Evolutionary conservation across 345 rosid species (phyloP), one percentile per base, ranked within the genome.

Genomic region (Nephelium lappaceum): DNA sequence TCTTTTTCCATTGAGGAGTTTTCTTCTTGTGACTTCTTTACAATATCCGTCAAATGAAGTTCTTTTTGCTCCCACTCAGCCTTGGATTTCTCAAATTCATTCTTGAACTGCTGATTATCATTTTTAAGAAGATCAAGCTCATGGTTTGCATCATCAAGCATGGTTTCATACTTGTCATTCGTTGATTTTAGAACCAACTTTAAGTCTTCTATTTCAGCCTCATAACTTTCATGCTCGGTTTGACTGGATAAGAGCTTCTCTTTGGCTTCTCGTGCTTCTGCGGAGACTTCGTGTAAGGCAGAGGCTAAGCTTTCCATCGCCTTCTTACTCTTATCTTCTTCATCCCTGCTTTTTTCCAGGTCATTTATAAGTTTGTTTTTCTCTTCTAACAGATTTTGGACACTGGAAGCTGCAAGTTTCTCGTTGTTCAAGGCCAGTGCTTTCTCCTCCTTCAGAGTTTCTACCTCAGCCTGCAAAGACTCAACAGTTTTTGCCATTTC

Each of bases 271-370:
- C 99, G 90, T 41, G 93, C 97, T 87, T 96, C 99, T 16, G 89
- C 86, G 1, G 98, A 94, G 36, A 91, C 97, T 87, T 96, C 99
- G 64, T 94, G 99, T 41, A 96, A 87, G 18, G 99, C 98, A 3
- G 97, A 92, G 77, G 99, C 97, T 78, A 96, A 89, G 71, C 91
- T 96, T 85, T 96, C 99, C 95, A 93, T 94, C 53, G 98, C 99
- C 87, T 91, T 91, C 87, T 96, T 94, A 91, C 94, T 91, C 92
- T 90, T 96, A 84, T 93, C 97, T 73, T 94, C 98, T 87, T 94
- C 98, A 23, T 89, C 92, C 83, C 84, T 89, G 38, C 94, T 87
- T 77, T 69, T 89, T 80, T 93, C 93, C 77, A 94, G 76, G 39
- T 96, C 95, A 55, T 86, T 84, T 49, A 93, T 86, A 39, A 93